Conservation (phyloP, 2,329 filamentous ascomycete genomes). For the Aureobasidium sp. region DNA sequence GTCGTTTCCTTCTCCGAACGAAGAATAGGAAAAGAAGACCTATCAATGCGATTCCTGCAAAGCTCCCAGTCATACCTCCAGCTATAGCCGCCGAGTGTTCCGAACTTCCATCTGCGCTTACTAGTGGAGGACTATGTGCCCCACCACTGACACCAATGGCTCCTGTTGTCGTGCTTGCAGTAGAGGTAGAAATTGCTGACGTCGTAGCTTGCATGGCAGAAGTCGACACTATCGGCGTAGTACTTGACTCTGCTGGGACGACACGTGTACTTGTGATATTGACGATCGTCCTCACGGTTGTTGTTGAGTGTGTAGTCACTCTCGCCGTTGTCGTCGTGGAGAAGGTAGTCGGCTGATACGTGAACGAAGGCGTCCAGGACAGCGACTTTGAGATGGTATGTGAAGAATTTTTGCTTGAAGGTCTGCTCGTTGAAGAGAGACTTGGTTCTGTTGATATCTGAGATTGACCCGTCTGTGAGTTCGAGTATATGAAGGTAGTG, state of each 20-base stretch:
- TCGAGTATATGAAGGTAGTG: background rate
- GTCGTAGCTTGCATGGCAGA: background rate
- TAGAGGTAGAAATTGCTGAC: background rate
- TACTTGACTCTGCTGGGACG: background rate
- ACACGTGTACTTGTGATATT: background rate
- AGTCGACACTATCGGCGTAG: background rate
- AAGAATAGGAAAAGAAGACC: conserved; percentile 12
- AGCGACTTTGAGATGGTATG: background rate
- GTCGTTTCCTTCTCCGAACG: conserved; percentile 11
- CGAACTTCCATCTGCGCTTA: background rate
- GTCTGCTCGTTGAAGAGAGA: background rate
- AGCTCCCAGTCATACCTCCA: conserved; percentile 13
- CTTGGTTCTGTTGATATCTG: too few relatives aligned
- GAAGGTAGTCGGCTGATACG: background rate
- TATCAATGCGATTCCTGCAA: conserved; percentile 12
- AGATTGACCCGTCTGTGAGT: background rate
- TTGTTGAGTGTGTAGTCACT: background rate
- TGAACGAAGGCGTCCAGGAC: background rate
- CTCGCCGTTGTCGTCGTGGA: background rate
- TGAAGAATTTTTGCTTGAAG: background rate
- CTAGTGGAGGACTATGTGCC: background rate
- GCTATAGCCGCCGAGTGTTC: conserved; percentile 11
- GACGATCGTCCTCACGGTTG: background rate
- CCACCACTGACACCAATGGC: background rate
- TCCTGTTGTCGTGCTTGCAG: background rate